Conservation (phyloP, 805 yeast genomes). For the Suhomyces sp. region DNA sequence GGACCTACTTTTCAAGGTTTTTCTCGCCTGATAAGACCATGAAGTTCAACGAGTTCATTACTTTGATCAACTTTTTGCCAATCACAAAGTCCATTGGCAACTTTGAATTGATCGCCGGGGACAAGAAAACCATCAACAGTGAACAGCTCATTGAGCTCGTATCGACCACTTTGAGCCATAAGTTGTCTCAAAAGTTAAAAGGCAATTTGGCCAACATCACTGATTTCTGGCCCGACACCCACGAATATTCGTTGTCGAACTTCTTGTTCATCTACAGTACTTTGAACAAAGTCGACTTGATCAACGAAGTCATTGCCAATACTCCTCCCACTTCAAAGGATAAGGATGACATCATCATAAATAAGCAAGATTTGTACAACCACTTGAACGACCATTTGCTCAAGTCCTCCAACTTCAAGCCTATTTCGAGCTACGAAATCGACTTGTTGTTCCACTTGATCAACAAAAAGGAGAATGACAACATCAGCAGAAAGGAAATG, state of each 20-base stretch:
- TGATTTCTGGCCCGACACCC: conserved; percentile 28
- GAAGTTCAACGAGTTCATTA: conserved; percentile 37
- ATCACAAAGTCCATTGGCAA: conserved; percentile 44
- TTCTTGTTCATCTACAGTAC: conserved; percentile 39
- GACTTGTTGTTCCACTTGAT: conserved; percentile 41
- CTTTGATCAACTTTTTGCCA: conserved; percentile 42
- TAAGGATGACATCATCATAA: conserved; percentile 39
- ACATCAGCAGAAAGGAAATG: conserved; percentile 40
- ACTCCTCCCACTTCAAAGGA: conserved; percentile 43
- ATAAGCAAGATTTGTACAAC: conserved; percentile 37
- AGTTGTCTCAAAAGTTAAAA: conserved; percentile 38
- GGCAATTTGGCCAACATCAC: conserved; percentile 31
- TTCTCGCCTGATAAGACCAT: conserved; percentile 40
- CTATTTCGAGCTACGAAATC: conserved; percentile 37
- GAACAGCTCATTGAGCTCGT: conserved; percentile 33
- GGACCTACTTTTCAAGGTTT: conserved; percentile 40
- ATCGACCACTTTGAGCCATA: conserved; percentile 38
- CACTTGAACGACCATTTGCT: conserved; percentile 44
- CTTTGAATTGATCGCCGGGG: conserved; percentile 36
- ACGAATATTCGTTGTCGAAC: conserved; percentile 36
- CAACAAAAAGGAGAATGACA: conserved; percentile 32
- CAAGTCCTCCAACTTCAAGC: conserved; percentile 42
- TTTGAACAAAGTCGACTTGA: conserved; percentile 40
- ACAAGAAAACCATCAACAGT: conserved; percentile 26
- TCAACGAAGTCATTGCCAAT: conserved; percentile 45